Base-by-base conservation (phyloP, 1,139 yeast species). In the Lizanozyma gosingica region DNA sequence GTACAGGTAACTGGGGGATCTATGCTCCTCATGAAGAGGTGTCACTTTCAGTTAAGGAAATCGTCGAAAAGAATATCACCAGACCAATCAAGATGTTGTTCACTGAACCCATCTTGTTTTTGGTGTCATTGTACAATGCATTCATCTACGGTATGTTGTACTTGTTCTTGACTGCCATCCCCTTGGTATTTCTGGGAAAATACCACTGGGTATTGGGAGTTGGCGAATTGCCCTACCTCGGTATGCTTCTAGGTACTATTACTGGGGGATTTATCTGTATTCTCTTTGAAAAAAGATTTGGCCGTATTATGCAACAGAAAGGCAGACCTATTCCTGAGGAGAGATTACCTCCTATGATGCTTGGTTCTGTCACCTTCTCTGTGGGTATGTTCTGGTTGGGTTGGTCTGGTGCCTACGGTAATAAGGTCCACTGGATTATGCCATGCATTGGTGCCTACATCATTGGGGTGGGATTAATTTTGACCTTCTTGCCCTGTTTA, bases 1-100 rank as follows among this genome's bases (percentile, higher is more conserved):
- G 67, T 42, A 74, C 80, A 8, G 76, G 78, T 29, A 22, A 22
- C 56, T 84, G 95, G 95, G 87, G 87, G 34, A 82, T 86, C 41
- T 79, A 77, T 53, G 94, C 95, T 17, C 81, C 94, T 3, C 92
- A 83, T 54, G 95, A 86, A 56, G 83, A 80, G 50, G 73, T 80
- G 42, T 71, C 72, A 41, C 64, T 85, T 39, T 68, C 79, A 33
- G 43, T 85, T 37, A 70, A 69, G 52, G 90, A 82, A 51, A 78
- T 87, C 46, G 74, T 70, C 22, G 78, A 81, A 50, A 83, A 81
- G 53, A 84, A 82, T 51, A 58, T 86, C 37, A 55, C 81, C 3
- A 74, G 94, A 62, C 95, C 95, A 3, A 40, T 85, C 15, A 54
- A 73, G 33, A 80, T 86, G 86, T 65, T 86, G 47, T 59, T 76